Percentiles rank a stretch among this genome's conserved stretches.
These are phyloP conservation scores for Talaromyces marneffei DNA, from an alignment of 2,329 filamentous ascomycete genomes.

Conservation along the genomic window DNA sequence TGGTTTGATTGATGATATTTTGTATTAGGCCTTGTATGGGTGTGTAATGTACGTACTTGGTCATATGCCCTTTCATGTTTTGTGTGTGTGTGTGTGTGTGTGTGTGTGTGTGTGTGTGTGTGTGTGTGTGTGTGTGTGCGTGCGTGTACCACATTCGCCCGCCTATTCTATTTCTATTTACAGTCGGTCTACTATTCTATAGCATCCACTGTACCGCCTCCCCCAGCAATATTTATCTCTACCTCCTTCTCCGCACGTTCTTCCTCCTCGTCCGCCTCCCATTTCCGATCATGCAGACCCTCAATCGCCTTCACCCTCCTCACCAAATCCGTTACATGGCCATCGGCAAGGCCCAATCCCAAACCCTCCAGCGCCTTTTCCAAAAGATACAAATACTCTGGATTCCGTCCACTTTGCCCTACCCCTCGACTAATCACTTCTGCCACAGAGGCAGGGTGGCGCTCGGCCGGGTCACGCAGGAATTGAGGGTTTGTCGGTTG, in stretches of 20 bases:
- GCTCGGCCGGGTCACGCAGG: conserved; percentile 48
- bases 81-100: too few relatives aligned
- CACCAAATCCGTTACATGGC: conserved; percentile 78
- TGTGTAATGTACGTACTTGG: neutral
- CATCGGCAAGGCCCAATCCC: conserved; percentile 70
- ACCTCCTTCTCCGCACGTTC: conserved; percentile 27
- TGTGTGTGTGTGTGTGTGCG: too few relatives aligned
- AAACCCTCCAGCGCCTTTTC: conserved; percentile 68
- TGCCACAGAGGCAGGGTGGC: conserved; percentile 71
- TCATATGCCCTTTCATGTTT: neutral
- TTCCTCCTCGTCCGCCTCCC: conserved; percentile 26
- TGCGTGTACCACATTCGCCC: too few relatives aligned
- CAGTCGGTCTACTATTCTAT: neutral
- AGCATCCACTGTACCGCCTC: neutral
- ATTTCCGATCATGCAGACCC: conserved; percentile 20
- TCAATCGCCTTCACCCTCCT: conserved; percentile 63
- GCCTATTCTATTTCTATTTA: conserved; percentile 3
- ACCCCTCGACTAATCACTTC: conserved; percentile 69
- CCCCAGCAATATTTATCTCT: conserved; percentile 20
- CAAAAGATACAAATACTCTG: conserved; percentile 78
- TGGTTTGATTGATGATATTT: neutral
- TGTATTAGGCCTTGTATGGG: neutral
- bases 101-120: too few relatives aligned
- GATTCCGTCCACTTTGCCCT: conserved; percentile 84
- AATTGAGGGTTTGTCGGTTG: conserved; percentile 92